phyloP scores from a whole-genome alignment of 345 rosid species.

The Eucalyptus erythrocorys region DNA sequence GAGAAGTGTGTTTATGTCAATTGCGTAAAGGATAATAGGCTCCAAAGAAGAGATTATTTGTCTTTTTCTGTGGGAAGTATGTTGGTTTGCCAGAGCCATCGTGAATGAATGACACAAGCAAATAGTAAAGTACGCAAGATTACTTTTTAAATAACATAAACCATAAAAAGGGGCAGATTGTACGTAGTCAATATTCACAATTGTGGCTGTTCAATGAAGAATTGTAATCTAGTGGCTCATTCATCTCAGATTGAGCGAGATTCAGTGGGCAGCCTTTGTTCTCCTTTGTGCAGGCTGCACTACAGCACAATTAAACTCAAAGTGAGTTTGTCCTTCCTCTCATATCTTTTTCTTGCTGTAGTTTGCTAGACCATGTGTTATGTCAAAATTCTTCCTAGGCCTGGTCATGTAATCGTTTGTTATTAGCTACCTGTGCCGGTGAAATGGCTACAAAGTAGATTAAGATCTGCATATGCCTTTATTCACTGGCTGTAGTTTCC shows the following conservation, averaged over 20 bases:
- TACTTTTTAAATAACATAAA: neutral
- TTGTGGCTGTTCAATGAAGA: neutral
- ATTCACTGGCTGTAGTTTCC: neutral
- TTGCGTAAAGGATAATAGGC: neutral
- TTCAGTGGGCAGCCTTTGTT: slow-evolving; percentile 95
- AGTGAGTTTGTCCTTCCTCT: slow-evolving; percentile 29
- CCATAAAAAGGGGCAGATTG: neutral
- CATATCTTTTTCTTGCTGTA: neutral
- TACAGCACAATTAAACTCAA: slow-evolving; percentile 86
- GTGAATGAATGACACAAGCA: neutral
- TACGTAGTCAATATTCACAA: neutral
- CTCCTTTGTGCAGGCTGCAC: slow-evolving; percentile 95
- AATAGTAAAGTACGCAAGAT: neutral
- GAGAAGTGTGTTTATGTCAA: neutral
- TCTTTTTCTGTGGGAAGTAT: neutral
- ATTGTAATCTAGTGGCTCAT: neutral
- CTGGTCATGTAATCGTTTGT: neutral
- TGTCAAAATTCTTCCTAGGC: neutral
- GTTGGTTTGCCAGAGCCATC: neutral
- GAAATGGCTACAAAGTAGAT: neutral
- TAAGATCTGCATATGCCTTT: neutral
- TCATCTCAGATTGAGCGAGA: slow-evolving; percentile 71
- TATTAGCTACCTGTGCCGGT: neutral
- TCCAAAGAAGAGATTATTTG: neutral
- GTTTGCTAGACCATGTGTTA: neutral